Conservation (phyloP, 164 flowering plant genomes). For the Berberis vulgaris region DNA sequence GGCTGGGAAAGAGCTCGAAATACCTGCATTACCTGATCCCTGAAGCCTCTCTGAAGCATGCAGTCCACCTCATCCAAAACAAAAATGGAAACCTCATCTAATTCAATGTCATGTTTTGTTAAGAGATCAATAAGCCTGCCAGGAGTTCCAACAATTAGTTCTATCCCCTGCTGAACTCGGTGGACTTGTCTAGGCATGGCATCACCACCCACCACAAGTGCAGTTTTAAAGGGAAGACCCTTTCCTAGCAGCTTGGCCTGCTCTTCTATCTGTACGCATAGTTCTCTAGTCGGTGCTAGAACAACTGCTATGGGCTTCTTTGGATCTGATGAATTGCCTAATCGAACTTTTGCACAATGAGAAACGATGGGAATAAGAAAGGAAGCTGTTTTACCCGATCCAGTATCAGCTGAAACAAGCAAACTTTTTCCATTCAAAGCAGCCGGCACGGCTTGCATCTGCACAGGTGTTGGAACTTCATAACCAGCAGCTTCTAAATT, state of each 20-base stretch:
- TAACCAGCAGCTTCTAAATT: constrained; percentile 70
- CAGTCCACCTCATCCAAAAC: constrained; percentile 93
- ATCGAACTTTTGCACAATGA: constrained; percentile 32
- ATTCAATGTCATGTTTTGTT: constrained; percentile 61
- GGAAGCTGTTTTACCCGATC: constrained; percentile 88
- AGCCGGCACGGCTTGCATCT: constrained; percentile 93
- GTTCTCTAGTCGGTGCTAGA: constrained; percentile 87
- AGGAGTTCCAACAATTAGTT: constrained; percentile 78
- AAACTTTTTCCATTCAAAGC: constrained; percentile 61
- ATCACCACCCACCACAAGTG: constrained; percentile 93
- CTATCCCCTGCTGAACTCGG: constrained; percentile 72
- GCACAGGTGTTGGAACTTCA: constrained; percentile 85
- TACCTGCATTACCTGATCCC: constrained; percentile 85
- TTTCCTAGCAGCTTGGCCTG: constrained; percentile 81
- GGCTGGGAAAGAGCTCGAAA: constrained; percentile 64
- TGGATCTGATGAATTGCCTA: constrained; percentile 9
- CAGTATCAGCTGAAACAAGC: constrained; percentile 88
- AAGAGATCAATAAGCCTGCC: constrained; percentile 89
- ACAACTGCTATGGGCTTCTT: constrained; percentile 69
- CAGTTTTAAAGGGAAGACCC: constrained; percentile 87
- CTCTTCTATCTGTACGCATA: constrained; percentile 83
- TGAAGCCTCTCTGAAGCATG: constrained; percentile 85
- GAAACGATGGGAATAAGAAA: constrained; percentile 72
- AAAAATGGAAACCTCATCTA: constrained; percentile 50
- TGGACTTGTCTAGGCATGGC: constrained; percentile 74